Evolutionary conservation across 2,329 filamentous ascomycete species (phyloP), one percentile per base, ranked within the genome.

Genomic region (Trichoderma sp.): DNA sequence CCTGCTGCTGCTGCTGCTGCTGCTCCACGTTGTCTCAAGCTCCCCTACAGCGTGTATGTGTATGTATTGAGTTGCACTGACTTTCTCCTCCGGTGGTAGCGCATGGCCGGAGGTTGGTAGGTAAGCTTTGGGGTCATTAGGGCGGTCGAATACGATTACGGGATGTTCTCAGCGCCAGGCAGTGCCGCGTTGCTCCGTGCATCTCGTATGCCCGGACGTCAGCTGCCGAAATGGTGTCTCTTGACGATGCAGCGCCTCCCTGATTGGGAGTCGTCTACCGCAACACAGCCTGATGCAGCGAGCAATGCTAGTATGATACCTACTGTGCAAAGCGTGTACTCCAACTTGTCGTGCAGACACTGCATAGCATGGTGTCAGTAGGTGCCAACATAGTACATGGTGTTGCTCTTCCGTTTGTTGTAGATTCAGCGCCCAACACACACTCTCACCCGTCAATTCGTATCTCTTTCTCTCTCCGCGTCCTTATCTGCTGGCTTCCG

Each of bases 91-190:
- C 48, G 47, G 41, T 14, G 9, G 44, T 50, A 56, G 52, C 52
- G 43, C 44, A 50, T 57, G 61, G 45, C 39, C 55, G 62, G 62
- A 59, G 62, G 47, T 14, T 59, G 60, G 41, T 21, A 47, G 54
- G 54, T 58, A 64, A 45, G 54, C 62, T 59, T 52, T 59, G 39
- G 52, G 34, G 62, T 64, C 47, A 59, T 51, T 52, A 28, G 62
- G 54, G 34, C 55, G 26, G 45, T 59, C 24, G 47, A 64, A 64
- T 64, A 64, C 62, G 62, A 64, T 64, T 64, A 64, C 62, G 62
- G 62, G 34, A 47, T 34, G 14, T 24, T 45, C 21, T 47, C 30
- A 50, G 44, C 34, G 28, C 51, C 48, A 54, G 15, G 43, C 30
- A 17, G 24, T 50, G 52, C 43, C 39, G 52, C 17, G 61, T 56